phyloP scores from a whole-genome alignment of 257 asterid genomes.

The Thymus quinquecostatus region DNA sequence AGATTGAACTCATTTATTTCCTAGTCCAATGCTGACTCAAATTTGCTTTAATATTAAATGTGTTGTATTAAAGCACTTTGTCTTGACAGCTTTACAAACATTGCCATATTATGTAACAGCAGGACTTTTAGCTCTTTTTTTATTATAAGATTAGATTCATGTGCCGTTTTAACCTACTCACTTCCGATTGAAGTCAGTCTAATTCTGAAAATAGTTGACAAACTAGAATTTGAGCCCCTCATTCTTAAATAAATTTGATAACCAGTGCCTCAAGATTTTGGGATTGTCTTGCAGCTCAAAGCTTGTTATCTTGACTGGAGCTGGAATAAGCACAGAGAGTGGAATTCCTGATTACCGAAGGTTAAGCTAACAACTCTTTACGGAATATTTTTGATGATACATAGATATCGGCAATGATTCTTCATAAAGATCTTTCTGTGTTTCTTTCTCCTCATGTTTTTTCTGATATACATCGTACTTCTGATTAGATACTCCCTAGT shows the following conservation, averaged over 20 bases:
- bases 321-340: slow-evolving; percentile 97
- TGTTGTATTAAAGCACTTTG: too few relatives aligned
- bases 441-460: slow-evolving; percentile 8
- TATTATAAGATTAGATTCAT: too few relatives aligned
- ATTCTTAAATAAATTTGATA: too few relatives aligned
- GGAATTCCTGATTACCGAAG: slow-evolving; percentile 99
- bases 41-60: too few relatives aligned
- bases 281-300: slow-evolving; percentile 60
- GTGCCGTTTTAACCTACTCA: too few relatives aligned
- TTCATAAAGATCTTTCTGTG: slow-evolving; percentile 16
- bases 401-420: slow-evolving; percentile 1
- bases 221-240: too few relatives aligned
- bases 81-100: too few relatives aligned
- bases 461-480: slow-evolving; percentile 17
- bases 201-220: too few relatives aligned
- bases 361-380: slow-evolving; percentile 39
- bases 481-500: not conserved
- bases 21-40: not conserved
- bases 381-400: slow-evolving; percentile 3
- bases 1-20: slow-evolving; percentile 3
- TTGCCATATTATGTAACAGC: too few relatives aligned
- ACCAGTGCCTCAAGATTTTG: slow-evolving; percentile 13
- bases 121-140: too few relatives aligned
- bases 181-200: too few relatives aligned
- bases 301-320: slow-evolving; percentile 89